Evolutionary conservation across 192 early-diverging fungal genomes (phyloP).

Genomic region (Coemansia sp.): DNA sequence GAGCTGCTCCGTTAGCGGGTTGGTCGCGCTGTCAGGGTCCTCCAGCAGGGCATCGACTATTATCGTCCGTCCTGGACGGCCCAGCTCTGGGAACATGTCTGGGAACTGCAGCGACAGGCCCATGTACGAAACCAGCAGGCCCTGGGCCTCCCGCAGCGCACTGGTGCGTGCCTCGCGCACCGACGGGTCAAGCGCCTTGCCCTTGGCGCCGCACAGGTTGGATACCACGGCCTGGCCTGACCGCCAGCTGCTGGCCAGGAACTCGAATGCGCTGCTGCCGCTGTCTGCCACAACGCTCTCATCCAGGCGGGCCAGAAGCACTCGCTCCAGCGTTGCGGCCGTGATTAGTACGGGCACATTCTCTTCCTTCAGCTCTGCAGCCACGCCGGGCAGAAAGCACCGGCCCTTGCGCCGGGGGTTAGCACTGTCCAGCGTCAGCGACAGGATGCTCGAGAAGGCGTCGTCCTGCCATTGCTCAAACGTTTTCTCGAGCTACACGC

Average conservation of each 20-base stretch:
- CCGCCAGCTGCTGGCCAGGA: slow-evolving; percentile 61
- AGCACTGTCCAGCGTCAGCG: slow-evolving; percentile 63
- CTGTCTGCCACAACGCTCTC: slow-evolving; percentile 38
- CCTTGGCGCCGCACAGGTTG: slow-evolving; percentile 43
- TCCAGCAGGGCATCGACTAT: slow-evolving; percentile 19
- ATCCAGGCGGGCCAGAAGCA: slow-evolving; percentile 65
- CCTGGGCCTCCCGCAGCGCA: slow-evolving; percentile 54
- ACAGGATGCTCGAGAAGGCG: slow-evolving; percentile 68
- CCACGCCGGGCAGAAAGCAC: slow-evolving; percentile 12
- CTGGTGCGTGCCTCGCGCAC: slow-evolving; percentile 55
- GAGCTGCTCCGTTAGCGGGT: neutral
- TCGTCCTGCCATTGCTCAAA: slow-evolving; percentile 74
- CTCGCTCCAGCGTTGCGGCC: slow-evolving; percentile 55
- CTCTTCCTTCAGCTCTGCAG: slow-evolving; percentile 37
- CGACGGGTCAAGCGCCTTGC: slow-evolving; percentile 51
- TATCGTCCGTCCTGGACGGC: slow-evolving; percentile 6
- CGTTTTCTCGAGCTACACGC: slow-evolving; percentile 36
- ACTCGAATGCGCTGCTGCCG: slow-evolving; percentile 54
- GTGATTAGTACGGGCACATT: slow-evolving; percentile 33
- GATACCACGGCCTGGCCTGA: slow-evolving; percentile 46
- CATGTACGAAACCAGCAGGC: slow-evolving; percentile 74
- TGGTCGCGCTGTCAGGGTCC: slow-evolving; percentile 2
- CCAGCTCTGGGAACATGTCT: slow-evolving; percentile 80
- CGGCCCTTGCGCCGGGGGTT: slow-evolving; percentile 25
- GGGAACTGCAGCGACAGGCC: slow-evolving; percentile 77